These are phyloP conservation scores for Globisporangium rhizosaccharum DNA, from an alignment of 352 stramenopile genomes.

Conservation along the genomic window DNA sequence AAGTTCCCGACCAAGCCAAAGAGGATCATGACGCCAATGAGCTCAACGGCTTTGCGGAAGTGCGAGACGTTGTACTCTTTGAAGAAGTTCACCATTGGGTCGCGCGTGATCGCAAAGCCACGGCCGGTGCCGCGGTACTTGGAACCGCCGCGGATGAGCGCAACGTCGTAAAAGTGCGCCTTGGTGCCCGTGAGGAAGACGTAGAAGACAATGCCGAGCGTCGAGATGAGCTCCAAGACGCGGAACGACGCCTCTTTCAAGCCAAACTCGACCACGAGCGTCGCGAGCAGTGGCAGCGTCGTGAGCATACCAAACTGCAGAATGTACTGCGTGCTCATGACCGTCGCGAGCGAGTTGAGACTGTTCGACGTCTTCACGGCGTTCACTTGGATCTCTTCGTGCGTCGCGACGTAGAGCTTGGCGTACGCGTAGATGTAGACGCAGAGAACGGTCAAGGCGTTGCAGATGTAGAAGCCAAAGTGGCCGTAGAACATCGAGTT, in stretches of 20 bases:
- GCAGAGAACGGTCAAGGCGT: constrained; percentile 79
- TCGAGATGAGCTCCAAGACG: constrained; percentile 73
- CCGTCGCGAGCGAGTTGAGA: constrained; percentile 56
- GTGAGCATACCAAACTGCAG: constrained; percentile 85
- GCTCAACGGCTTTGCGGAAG: constrained; percentile 84
- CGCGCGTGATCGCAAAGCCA: constrained; percentile 83
- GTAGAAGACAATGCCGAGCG: constrained; percentile 83
- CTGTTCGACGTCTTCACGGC: constrained; percentile 59
- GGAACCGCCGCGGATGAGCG: constrained; percentile 73
- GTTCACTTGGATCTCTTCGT: constrained; percentile 51
- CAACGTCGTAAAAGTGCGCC: constrained; percentile 84
- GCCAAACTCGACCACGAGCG: constrained; percentile 76
- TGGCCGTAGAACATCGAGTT: constrained; percentile 89
- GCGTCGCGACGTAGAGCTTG: constrained; percentile 77
- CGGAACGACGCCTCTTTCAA: constrained; percentile 66
- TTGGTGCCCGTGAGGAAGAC: constrained; percentile 86
- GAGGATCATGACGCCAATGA: constrained; percentile 82
- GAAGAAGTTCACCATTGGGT: constrained; percentile 86
- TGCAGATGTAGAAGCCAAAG: constrained; percentile 89
- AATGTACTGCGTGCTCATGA: constrained; percentile 86
- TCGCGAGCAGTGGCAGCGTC: constrained; percentile 73
- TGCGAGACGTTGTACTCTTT: constrained; percentile 86
- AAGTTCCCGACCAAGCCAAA: constrained; percentile 79
- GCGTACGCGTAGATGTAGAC: constrained; percentile 85
- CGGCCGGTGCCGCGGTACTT: constrained; percentile 85